Evolutionary conservation across 2,329 filamentous ascomycete genomes (phyloP), one percentile per base, ranked within the genome.

Genomic region (Trichoderma guizhouense): DNA sequence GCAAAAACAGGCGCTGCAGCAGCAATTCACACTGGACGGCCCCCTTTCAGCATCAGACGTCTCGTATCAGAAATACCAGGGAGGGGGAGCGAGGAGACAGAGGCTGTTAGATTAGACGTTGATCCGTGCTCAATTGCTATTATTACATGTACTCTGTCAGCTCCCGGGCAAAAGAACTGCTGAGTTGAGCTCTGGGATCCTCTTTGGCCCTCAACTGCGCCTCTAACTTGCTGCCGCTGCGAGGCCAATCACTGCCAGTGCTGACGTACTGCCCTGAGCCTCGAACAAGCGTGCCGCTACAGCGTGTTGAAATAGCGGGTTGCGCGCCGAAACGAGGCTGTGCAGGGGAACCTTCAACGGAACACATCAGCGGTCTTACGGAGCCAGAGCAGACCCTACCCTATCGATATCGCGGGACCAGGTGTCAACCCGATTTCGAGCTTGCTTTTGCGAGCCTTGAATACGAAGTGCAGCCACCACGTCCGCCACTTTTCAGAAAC

Each of bases 271-370:
- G 58, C 30, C 69, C 69, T 36, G 69, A 71, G 69, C 62, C 62
- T 71, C 69, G 28, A 57, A 21, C 34, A 55, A 60, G 32, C 51
- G 36, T 65, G 26, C 61, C 69, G 55, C 68, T 71, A 18, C 51
- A 11, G 57, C 24, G 62, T 21, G 39, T 18, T 55, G 24, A 43
- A 43, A 12, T 51, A 64, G 61, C 61, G 61, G 60, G 34, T 28
- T 69, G 68, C 24, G 57, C 69, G 58, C 60, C 60, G 66, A 67
- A 65, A 63, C 71, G 72, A 72, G 73, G 73, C 73, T 71, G 73
- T 74, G 73, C 73, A 70, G 36, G 47, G 51, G 55, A 43, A 43
- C 39, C 14, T 26, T 63, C 34, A 61, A 57, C 55, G 70, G 64
- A 72, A 69, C 71, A 69, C 39, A 68, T 63, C 71, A 68, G 24